Evolutionary conservation across 2,329 filamentous ascomycete species (phyloP).

Genomic region (Epichloe elymi): DNA sequence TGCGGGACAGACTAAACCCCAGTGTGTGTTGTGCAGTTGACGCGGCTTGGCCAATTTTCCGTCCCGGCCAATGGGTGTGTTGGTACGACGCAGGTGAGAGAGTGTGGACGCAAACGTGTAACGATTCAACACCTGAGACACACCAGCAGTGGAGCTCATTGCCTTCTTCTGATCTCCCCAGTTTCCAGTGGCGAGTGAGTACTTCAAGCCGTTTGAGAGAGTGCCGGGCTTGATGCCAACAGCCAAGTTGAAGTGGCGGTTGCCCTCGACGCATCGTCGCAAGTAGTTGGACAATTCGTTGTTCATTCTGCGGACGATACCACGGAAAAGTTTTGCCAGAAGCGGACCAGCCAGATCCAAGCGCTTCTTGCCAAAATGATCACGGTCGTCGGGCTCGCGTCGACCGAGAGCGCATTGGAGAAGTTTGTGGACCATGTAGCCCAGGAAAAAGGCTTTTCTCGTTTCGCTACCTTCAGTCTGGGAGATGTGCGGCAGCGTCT

Average conservation of each 20-base stretch:
- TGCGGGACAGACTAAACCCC: conserved; percentile 92
- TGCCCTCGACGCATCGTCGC: conserved; percentile 80
- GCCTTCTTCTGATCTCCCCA: conserved; percentile 99
- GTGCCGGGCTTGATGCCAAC: conserved; percentile 85
- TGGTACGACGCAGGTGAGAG: conserved; percentile 92
- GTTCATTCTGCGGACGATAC: conserved; percentile 80
- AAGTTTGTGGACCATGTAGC: conserved; percentile 96
- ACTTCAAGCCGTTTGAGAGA: conserved; percentile 87
- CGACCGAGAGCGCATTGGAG: conserved; percentile 87
- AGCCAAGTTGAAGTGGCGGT: conserved; percentile 78
- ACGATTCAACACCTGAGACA: conserved; percentile 93
- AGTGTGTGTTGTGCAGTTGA: conserved; percentile 96
- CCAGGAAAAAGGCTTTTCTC: conserved; percentile 92
- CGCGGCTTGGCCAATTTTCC: conserved; percentile 97
- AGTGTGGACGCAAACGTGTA: conserved; percentile 96
- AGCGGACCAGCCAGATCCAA: conserved; percentile 89
- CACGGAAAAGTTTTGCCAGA: conserved; percentile 90
- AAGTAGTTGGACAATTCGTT: conserved; percentile 85
- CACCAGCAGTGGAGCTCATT: conserved; percentile 84
- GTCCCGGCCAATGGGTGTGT: conserved; percentile 93
- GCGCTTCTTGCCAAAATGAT: conserved; percentile 98
- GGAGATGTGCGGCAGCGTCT: conserved; percentile 91
- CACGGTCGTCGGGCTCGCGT: conserved; percentile 88
- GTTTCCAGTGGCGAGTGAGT: conserved; percentile 93
- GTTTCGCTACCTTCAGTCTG: conserved; percentile 92